These are phyloP conservation scores for Tilletia setariae DNA, from an alignment of 1,284 basidiomycete species.

Conservation along the genomic window DNA sequence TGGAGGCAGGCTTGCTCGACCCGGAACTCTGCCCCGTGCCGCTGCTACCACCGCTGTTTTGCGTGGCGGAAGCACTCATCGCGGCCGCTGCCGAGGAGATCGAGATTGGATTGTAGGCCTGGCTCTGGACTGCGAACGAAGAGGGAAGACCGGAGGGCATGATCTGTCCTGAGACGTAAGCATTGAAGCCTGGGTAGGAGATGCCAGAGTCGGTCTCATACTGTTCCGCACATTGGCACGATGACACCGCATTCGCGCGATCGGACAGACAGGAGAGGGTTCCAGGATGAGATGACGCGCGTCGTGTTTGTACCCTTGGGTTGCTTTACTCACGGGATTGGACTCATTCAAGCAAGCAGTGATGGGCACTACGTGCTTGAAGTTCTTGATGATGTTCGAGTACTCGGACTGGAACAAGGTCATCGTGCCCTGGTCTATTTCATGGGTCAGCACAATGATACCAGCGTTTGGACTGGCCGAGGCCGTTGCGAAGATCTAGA, in stretches of 20 bases:
- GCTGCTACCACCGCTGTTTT: too few species aligned
- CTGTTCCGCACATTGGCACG: background rate
- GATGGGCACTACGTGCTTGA: conserved; percentile 50
- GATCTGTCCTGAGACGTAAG: conserved; percentile 24
- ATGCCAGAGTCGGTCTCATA: conserved; percentile 19
- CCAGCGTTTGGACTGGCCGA: conserved; percentile 19
- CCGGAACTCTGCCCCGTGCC: background rate
- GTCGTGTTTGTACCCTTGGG: too few species aligned
- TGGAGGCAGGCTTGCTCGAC: too few species aligned
- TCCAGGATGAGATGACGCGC: too few species aligned
- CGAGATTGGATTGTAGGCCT: background rate
- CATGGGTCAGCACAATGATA: conserved; percentile 51
- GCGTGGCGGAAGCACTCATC: background rate
- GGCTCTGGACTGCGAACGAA: conserved; percentile 26
- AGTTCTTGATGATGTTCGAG: conserved; percentile 38
- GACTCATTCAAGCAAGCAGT: conserved; percentile 50
- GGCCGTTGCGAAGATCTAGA: conserved; percentile 20
- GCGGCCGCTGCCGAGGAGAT: conserved; percentile 5
- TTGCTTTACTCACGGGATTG: conserved; percentile 20
- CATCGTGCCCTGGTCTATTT: conserved; percentile 39
- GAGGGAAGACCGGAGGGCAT: conserved; percentile 38
- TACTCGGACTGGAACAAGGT: conserved; percentile 38
- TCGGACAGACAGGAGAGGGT: too few species aligned
- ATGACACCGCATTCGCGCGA: too few species aligned
- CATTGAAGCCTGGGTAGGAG: conserved; percentile 25